Percentiles rank a stretch among this genome's conserved stretches.
Conservation (phyloP, 2,329 filamentous ascomycete species). For the Endocalyx cinctus region DNA sequence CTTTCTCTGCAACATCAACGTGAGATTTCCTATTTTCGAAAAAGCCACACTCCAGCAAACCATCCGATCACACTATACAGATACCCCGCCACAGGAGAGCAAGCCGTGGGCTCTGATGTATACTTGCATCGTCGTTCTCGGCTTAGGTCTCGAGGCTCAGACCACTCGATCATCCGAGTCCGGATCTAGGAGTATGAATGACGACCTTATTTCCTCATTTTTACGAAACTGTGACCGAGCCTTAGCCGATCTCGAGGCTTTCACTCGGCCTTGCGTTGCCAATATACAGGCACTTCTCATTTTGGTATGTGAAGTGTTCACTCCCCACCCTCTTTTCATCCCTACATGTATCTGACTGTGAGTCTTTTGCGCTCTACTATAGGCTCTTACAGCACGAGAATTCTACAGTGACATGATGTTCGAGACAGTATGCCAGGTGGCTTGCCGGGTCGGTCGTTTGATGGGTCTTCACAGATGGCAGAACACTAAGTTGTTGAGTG, state of each 20-base stretch:
- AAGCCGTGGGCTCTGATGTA: constrained; percentile 13
- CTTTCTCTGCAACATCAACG: constrained; percentile 15
- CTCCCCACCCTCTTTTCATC: no score
- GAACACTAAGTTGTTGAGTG: not conserved
- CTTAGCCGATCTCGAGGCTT: constrained; percentile 11
- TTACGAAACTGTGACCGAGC: constrained; percentile 15
- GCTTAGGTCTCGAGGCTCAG: constrained; percentile 13
- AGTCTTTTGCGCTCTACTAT: not conserved
- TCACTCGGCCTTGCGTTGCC: constrained; percentile 9
- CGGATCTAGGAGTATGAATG: constrained; percentile 8
- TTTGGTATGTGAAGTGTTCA: constrained; percentile 7
- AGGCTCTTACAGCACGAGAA: constrained; percentile 13
- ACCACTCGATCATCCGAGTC: constrained; percentile 7
- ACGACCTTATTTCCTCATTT: constrained; percentile 15
- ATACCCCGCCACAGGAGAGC: constrained; percentile 6
- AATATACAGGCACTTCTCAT: constrained; percentile 14
- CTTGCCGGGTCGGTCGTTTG: constrained; percentile 13
- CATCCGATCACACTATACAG: constrained; percentile 12
- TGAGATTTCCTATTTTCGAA: constrained; percentile 14
- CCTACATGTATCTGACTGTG: not conserved
- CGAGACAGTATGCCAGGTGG: constrained; percentile 15
- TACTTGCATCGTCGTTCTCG: constrained; percentile 14
- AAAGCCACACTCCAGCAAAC: constrained; percentile 8
- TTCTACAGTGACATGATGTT: constrained; percentile 13
- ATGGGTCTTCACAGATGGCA: constrained; percentile 14